These are phyloP conservation scores for Sparassis latifolia DNA, from an alignment of 1,284 basidiomycete species.

Conservation along the genomic window DNA sequence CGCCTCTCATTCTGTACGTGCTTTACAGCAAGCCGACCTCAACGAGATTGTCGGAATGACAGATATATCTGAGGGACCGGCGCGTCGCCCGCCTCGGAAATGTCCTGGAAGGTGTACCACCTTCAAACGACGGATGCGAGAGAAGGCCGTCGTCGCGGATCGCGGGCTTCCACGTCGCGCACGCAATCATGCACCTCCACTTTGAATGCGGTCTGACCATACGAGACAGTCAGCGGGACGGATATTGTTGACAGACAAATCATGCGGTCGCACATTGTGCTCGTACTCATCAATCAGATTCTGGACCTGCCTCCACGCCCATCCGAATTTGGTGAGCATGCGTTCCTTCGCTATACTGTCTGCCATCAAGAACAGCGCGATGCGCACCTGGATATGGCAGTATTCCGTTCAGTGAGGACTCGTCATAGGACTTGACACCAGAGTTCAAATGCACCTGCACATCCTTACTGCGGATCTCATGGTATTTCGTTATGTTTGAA, in stretches of 20 bases:
- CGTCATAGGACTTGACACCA: neutral
- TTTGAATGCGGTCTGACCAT: constrained; percentile 8
- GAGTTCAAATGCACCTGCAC: constrained; percentile 23
- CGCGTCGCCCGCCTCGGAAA: too few species aligned
- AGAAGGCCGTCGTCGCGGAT: constrained; percentile 8
- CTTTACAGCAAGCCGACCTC: too few species aligned
- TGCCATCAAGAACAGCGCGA: constrained; percentile 43
- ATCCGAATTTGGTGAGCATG: constrained; percentile 43
- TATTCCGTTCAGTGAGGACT: too few species aligned
- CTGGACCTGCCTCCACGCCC: constrained; percentile 34
- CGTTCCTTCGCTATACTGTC: constrained; percentile 35
- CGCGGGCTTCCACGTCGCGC: constrained; percentile 10
- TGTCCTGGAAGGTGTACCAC: too few species aligned
- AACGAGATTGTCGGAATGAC: too few species aligned
- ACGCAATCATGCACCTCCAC: constrained; percentile 8
- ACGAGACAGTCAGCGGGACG: neutral
- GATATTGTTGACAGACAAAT: neutral
- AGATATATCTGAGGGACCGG: too few species aligned
- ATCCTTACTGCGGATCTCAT: constrained; percentile 34
- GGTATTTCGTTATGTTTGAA: constrained; percentile 36
- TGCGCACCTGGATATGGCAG: constrained; percentile 26
- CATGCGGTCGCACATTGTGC: constrained; percentile 11
- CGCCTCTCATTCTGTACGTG: too few species aligned
- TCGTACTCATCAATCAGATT: constrained; percentile 9
- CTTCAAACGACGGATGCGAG: neutral